Percentiles rank a stretch among this genome's conserved stretches.
Evolutionary conservation across 768 basidiomycete genomes (phyloP).

Genomic region (Paxillus ammoniavirescens): DNA sequence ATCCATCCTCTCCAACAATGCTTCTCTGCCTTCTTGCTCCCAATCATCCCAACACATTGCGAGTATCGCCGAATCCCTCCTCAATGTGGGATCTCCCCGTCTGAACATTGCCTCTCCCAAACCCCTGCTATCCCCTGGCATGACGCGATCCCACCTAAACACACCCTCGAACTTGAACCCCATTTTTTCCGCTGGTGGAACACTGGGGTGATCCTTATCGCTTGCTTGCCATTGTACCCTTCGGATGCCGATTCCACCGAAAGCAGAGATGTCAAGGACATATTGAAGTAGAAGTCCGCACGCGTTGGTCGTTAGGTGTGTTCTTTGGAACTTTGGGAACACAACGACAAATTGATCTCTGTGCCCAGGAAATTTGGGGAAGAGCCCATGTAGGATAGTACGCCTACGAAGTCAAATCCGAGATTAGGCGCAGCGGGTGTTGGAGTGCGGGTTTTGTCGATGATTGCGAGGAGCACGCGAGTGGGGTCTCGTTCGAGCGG

Average conservation of each 20-base stretch:
- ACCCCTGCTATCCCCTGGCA: constrained; percentile 25
- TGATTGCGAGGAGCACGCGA: constrained; percentile 45
- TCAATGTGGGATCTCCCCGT: constrained; percentile 11
- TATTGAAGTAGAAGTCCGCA: constrained; percentile 49
- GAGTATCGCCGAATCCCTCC: constrained; percentile 30
- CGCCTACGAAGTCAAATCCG: constrained; percentile 42
- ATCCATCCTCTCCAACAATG: background rate
- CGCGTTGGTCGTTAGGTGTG: constrained; percentile 55
- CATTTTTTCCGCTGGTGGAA: constrained; percentile 37
- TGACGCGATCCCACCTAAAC: constrained; percentile 32
- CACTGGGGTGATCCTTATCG: constrained; percentile 32
- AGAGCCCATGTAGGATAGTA: constrained; percentile 47
- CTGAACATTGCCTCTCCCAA: constrained; percentile 22
- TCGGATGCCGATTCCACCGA: constrained; percentile 38
- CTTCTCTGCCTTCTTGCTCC: constrained; percentile 25
- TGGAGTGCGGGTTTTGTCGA: constrained; percentile 41
- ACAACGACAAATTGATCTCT: constrained; percentile 51
- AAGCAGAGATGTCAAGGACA: constrained; percentile 36
- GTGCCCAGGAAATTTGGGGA: constrained; percentile 40
- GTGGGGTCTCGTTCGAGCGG: constrained; percentile 34
- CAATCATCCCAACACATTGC: constrained; percentile 38
- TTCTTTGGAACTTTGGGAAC: too few relatives aligned
- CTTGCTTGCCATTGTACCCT: constrained; percentile 41
- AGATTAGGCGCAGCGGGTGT: background rate
- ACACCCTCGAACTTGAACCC: constrained; percentile 42